Conservation (phyloP, 306 rosid species). For the Mimosa bimucronata region DNA sequence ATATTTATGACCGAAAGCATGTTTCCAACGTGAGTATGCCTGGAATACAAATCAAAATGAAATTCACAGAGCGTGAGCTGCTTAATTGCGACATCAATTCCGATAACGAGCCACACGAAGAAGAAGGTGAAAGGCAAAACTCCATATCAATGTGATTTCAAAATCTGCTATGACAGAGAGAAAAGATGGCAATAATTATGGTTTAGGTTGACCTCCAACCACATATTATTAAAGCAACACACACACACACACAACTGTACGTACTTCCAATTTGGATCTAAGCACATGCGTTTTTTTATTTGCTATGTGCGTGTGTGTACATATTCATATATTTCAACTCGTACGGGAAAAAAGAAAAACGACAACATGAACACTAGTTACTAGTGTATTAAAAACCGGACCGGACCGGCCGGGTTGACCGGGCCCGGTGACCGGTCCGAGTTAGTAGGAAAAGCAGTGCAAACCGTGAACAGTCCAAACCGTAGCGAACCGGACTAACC, state of each 20-base stretch:
- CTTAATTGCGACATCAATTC: background rate
- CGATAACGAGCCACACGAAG: too few species aligned
- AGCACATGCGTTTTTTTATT: background rate
- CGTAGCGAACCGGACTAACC: too few species aligned
- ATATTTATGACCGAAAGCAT: too few species aligned
- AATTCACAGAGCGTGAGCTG: background rate
- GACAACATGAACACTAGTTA: background rate
- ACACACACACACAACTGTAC: background rate
- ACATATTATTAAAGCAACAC: background rate
- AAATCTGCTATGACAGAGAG: background rate
- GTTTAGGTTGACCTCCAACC: background rate
- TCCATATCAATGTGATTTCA: background rate
- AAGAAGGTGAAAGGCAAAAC: background rate
- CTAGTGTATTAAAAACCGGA: too few species aligned
- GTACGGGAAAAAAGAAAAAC: background rate
- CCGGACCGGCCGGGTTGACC: too few species aligned
- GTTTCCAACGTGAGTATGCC: too few species aligned
- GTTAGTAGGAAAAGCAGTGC: too few species aligned
- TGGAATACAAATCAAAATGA: background rate
- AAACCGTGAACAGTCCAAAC: too few species aligned
- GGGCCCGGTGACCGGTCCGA: too few species aligned
- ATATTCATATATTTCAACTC: background rate
- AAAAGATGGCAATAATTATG: slow-evolving; percentile 10
- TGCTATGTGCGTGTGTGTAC: too few species aligned
- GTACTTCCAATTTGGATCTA: slow-evolving; percentile 16